Base-by-base conservation (phyloP, 345 rosid species). In the Lepidium sativum region DNA sequence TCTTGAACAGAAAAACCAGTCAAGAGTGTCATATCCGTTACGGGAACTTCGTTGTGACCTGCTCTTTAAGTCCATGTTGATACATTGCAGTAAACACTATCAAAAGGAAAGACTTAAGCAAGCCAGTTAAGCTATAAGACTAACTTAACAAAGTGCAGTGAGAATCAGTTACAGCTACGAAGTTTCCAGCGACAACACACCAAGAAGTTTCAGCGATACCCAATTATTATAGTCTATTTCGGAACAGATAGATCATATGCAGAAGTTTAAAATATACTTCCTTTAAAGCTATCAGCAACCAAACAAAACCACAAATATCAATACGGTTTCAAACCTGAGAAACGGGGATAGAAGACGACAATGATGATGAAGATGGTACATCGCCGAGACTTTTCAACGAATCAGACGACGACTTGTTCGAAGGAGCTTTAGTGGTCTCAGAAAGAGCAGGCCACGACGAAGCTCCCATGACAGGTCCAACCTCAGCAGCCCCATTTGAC, bases 391-490 rank as follows among this genome's bases (percentile, higher is more conserved):
- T 62, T 32, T 68, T 74, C 18, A 73, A 60, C 1, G 77, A 73
- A 59, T 73, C 77, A 43, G 77, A 73, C 8, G 77, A 73, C 60
- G 77, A 60, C 45, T 67, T 73, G 72, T 37, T 66, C 0, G 77
- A 70, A 29, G 84, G 61, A 76, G 60, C 71, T 74, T 83, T 82
- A 31, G 88, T 79, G 2, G 95, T 71, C 73, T 82, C 87, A 67
- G 54, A 47, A 14, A 74, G 73, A 68, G 73, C 73, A 62, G 74
- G 73, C 78, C 73, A 74, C 0, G 74, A 68, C 11, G 68, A 55
- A 63, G 69, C 69, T 67, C 73, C 72, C 91, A 73, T 73, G 29
- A 73, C 89, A 31, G 88, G 76, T 15, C 68, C 91, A 9, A 65
- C 68, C 58, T 79, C 87, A 35, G 74, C 68, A 18, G 76, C 68